These are phyloP conservation scores for Symbiotaphrina buchneri DNA, from an alignment of 495 filamentous ascomycete species.

Conservation along the genomic window DNA sequence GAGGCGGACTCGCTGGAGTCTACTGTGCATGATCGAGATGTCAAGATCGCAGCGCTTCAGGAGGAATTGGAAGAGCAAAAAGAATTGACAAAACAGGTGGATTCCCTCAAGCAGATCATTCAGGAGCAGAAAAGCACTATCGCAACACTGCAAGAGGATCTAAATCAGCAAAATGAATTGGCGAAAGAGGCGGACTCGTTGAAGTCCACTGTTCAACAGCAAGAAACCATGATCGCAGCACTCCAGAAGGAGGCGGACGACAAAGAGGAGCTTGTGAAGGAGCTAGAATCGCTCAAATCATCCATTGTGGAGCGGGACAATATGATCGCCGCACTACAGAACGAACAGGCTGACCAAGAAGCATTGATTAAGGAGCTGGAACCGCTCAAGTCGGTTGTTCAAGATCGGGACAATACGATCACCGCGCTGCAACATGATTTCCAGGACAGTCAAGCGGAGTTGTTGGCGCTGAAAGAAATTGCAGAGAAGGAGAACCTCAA, in stretches of 20 bases:
- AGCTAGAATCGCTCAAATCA: too few relatives aligned
- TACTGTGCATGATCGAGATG: background rate
- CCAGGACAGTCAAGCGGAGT: too few relatives aligned
- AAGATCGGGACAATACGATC: background rate
- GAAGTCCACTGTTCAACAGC: background rate
- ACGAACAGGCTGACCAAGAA: slow-evolving; percentile 1
- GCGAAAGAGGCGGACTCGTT: background rate
- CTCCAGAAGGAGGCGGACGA: background rate
- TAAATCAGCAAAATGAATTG: background rate
- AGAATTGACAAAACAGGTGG: too few relatives aligned
- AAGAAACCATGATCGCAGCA: background rate
- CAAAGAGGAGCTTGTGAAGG: too few relatives aligned
- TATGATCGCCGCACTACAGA: background rate
- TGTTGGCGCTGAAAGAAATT: too few relatives aligned
- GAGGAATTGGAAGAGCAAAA: slow-evolving; percentile 1
- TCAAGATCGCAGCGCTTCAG: slow-evolving; percentile 1
- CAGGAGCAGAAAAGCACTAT: background rate
- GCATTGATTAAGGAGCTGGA: background rate
- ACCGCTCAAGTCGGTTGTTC: background rate
- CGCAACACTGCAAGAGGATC: background rate
- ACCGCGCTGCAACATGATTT: background rate
- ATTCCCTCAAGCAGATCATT: too few relatives aligned
- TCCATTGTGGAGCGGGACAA: background rate
- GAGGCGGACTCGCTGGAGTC: background rate
- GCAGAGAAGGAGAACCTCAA: too few relatives aligned